phyloP scores from a whole-genome alignment of 208 protist genomes.

The Leishmania amazonensis region DNA sequence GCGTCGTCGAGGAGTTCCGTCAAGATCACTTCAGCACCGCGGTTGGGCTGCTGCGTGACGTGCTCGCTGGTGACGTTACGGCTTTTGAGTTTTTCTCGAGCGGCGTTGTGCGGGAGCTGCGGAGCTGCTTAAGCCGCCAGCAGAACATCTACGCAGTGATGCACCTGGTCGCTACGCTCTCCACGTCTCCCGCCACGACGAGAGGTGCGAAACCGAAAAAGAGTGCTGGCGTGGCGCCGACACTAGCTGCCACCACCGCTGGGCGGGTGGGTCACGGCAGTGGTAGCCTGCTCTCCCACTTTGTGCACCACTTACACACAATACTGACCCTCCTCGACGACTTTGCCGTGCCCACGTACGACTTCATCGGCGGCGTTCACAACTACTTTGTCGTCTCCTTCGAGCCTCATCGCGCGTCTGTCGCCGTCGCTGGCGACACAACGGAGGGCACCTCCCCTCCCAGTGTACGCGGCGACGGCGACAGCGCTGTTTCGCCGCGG shows the following conservation, averaged over 20 bases:
- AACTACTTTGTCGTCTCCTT: conserved; percentile 32
- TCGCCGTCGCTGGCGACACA: conserved; percentile 18
- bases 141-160: conserved; percentile 31
- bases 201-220: not conserved
- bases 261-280: conserved; percentile 1
- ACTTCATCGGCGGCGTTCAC: conserved; percentile 20
- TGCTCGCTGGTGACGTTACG: conserved; percentile 54
- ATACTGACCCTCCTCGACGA: conserved; percentile 40
- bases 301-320: conserved; percentile 44
- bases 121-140: conserved; percentile 20
- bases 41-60: conserved; percentile 36
- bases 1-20: conserved; percentile 45
- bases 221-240: not conserved
- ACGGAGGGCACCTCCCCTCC: not conserved
- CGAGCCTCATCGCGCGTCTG: conserved; percentile 30
- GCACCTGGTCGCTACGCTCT: conserved; percentile 30
- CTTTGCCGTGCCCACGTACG: conserved; percentile 29
- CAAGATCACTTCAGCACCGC: conserved; percentile 45
- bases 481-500: not conserved
- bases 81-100: conserved; percentile 69
- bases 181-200: not conserved
- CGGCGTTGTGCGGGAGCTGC: conserved; percentile 41
- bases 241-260: not conserved
- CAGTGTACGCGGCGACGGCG: not conserved
- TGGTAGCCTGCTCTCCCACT: conserved; percentile 12